These are phyloP conservation scores for Nevesoporus exiguus DNA, from an alignment of 768 basidiomycete genomes.

Conservation along the genomic window DNA sequence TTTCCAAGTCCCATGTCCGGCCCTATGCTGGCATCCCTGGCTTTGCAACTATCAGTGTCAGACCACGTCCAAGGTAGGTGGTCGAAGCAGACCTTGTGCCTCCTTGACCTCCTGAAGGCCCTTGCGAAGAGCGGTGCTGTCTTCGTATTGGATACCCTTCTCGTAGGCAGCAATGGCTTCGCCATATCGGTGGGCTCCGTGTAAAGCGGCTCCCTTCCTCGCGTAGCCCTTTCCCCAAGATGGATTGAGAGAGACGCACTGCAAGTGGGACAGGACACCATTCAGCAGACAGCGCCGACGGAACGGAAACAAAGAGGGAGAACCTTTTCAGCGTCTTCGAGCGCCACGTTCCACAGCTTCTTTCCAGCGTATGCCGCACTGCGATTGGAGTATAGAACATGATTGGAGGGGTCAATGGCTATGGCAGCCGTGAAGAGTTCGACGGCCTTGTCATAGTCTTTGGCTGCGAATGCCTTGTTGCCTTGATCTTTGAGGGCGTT, in stretches of 20 bases:
- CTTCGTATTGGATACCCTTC: constrained; percentile 75
- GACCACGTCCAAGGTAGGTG: not conserved
- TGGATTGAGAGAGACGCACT: constrained; percentile 80
- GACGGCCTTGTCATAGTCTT: constrained; percentile 88
- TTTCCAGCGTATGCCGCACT: constrained; percentile 90
- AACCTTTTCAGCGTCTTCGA: constrained; percentile 90
- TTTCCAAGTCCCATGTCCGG: constrained; percentile 63
- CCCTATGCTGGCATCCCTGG: constrained; percentile 36
- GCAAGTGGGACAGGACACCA: not conserved
- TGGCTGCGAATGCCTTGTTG: constrained; percentile 94
- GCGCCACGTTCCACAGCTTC: constrained; percentile 69
- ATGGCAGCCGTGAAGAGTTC: constrained; percentile 81
- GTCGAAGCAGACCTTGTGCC: constrained; percentile 59
- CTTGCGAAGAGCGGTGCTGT: constrained; percentile 77
- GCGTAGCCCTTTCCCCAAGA: constrained; percentile 89
- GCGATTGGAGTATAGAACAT: constrained; percentile 90
- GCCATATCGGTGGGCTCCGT: constrained; percentile 73
- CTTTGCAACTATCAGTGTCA: constrained; percentile 19
- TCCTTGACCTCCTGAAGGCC: constrained; percentile 87
- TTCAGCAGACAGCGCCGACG: constrained; percentile 3
- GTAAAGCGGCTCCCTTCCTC: constrained; percentile 89
- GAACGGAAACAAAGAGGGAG: not conserved
- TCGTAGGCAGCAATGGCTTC: constrained; percentile 87
- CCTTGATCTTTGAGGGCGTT: constrained; percentile 83
- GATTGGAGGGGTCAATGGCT: constrained; percentile 75